Base-by-base conservation (phyloP, 169 alveolate species). In the Plasmodium inui region DNA sequence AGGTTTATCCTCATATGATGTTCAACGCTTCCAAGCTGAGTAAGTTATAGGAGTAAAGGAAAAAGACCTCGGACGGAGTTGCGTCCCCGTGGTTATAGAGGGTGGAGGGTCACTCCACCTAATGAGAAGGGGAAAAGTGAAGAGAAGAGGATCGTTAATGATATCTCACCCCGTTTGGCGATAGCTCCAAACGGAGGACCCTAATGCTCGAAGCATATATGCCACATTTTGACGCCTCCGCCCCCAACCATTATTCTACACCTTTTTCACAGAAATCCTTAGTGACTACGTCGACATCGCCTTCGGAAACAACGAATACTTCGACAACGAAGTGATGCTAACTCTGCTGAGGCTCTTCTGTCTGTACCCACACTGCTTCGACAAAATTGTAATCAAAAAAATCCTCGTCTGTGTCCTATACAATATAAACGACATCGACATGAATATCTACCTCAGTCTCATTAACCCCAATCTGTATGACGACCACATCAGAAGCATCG, bases 1-100 rank as follows among this genome's bases (percentile, higher is more conserved):
- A 89, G 83, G 83, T 79, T 67, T 89, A 44, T 10, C 94, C 94
- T 0, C 94, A 89, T 39, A 89, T 89, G 94, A 89, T 89, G 94
- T 89, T 89, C 53, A 89, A 89, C 73, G 94, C 94, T 5, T 78
- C 94, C 41, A 89, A 89, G 53, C 81, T 89, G n/a, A 78, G 89
- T 88, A 88, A 78, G 85, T 85, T 22, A 17, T 50, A 46, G 57
- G 50, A 50, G 7, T 19, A 3, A 14, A 41, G 14, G 50, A 3
- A 50, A 14, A 14, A 14, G 61, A 50, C 61, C 22, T 50, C 61
- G 61, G 22, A 14, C 1, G 12, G 61, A 22, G 61, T 50, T 14
- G 7, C 22, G 3, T 10, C 22, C 61, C 22, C 61, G 61, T 50
- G 61, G 61, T 50, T 50, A 50, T 50, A 50, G 7, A 19, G 7